Conservation (phyloP, 495 filamentous ascomycete genomes). For the Penicillium lividum region DNA sequence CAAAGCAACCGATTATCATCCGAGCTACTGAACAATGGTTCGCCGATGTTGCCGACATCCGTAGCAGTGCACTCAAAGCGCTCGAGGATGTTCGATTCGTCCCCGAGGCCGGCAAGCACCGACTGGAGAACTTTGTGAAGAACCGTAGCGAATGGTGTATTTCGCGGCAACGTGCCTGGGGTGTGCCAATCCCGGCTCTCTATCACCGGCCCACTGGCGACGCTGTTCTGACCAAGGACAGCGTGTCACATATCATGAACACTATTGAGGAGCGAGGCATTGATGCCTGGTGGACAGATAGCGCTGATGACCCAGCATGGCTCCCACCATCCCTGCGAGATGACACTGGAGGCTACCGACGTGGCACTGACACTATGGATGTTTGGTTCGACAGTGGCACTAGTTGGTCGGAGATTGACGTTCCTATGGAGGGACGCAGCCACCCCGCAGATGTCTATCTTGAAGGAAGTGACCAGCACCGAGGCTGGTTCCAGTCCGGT, state of each 20-base stretch:
- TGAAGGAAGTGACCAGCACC: constrained; percentile 93
- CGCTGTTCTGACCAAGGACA: constrained; percentile 73
- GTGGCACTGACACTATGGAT: constrained; percentile 98
- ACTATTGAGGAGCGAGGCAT: constrained; percentile 75
- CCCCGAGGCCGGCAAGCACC: constrained; percentile 66
- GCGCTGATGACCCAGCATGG: constrained; percentile 71
- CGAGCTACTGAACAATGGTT: constrained; percentile 98
- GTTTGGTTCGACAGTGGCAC: constrained; percentile 99
- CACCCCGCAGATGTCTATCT: constrained; percentile 82
- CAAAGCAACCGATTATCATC: constrained; percentile 87
- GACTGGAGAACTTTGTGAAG: constrained; percentile 80
- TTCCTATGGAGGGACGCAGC: constrained; percentile 36
- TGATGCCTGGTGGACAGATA: constrained; percentile 92
- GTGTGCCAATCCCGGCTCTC: constrained; percentile 90
- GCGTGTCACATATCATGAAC: constrained; percentile 80
- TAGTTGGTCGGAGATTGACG: constrained; percentile 73
- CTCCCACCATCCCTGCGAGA: constrained; percentile 58
- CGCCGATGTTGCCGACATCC: constrained; percentile 83
- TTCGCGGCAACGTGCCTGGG: constrained; percentile 96
- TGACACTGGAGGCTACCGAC: constrained; percentile 51
- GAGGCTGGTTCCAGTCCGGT: constrained; percentile 99
- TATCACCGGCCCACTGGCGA: constrained; percentile 68
- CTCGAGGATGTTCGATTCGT: constrained; percentile 75
- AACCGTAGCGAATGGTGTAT: constrained; percentile 97
- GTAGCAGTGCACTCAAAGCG: constrained; percentile 64